Evolutionary conservation across 2,329 filamentous ascomycete genomes (phyloP).

Genomic region (Paramyrothecium sp.): DNA sequence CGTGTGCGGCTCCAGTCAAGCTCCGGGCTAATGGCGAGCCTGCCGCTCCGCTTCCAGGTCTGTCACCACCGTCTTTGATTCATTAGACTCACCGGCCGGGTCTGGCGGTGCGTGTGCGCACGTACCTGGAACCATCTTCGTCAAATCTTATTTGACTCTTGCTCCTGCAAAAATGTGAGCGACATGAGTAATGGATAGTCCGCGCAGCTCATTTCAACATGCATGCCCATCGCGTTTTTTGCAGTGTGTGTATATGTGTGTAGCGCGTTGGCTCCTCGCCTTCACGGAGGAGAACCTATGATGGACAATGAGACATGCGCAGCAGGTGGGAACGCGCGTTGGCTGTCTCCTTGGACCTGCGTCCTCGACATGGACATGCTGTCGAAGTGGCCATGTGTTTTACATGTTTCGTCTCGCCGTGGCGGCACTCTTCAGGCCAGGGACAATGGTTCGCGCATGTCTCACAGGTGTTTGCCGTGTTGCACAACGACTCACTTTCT

Average conservation of each 20-base stretch:
- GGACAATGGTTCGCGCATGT: background rate
- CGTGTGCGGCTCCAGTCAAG: background rate
- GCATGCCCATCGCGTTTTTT: background rate
- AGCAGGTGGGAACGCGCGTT: no score
- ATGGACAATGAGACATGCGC: no score
- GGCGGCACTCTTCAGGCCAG: background rate
- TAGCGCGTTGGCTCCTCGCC: no score
- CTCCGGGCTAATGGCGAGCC: background rate
- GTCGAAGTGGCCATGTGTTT: background rate
- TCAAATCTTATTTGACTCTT: no score
- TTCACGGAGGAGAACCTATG: no score
- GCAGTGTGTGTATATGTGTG: no score
- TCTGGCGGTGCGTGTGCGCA: background rate
- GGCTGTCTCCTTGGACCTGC: no score
- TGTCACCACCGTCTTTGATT: background rate
- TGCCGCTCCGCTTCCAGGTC: background rate
- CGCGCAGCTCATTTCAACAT: background rate
- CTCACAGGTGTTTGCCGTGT: background rate
- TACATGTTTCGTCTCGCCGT: background rate
- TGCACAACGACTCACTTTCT: background rate
- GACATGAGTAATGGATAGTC: background rate
- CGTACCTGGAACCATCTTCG: no score
- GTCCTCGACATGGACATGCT: no score
- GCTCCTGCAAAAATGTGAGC: no score
- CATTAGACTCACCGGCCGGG: background rate